Evolutionary conservation across 768 basidiomycete genomes (phyloP).

Genomic region (Rossbeevera mucosa): DNA sequence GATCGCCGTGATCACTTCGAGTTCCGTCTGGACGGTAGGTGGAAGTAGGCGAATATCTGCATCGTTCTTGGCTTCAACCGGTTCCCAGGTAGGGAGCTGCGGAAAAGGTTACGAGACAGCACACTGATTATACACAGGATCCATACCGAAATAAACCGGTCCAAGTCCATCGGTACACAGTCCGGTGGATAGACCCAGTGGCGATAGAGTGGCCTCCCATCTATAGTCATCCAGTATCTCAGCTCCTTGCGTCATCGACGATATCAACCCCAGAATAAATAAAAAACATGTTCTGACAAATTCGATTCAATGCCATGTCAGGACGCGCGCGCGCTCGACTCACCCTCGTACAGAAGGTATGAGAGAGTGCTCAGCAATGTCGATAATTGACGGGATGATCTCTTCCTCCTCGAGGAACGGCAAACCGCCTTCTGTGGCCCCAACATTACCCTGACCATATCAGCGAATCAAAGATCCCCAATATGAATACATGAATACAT

Average conservation of each 20-base stretch:
- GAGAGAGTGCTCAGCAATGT: constrained; percentile 85
- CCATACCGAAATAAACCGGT: constrained; percentile 74
- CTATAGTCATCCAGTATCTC: constrained; percentile 89
- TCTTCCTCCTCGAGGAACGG: constrained; percentile 95
- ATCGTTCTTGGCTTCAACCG: constrained; percentile 28
- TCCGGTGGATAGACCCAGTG: constrained; percentile 83
- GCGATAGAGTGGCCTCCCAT: constrained; percentile 89
- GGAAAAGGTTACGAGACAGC: constrained; percentile 3
- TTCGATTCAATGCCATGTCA: too few species aligned
- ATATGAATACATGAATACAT: not conserved
- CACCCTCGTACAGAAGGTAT: constrained; percentile 93
- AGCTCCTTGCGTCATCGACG: constrained; percentile 86
- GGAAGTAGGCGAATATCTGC: constrained; percentile 52
- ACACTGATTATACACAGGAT: not conserved
- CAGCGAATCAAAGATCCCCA: not conserved
- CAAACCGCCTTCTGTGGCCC: constrained; percentile 85
- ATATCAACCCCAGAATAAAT: constrained; percentile 89
- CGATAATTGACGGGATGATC: constrained; percentile 82
- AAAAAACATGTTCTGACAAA: constrained; percentile 99
- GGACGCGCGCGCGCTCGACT: constrained; percentile 21
- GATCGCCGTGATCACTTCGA: constrained; percentile 83
- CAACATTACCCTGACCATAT: constrained; percentile 78
- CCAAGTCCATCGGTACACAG: constrained; percentile 84
- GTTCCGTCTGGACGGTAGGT: constrained; percentile 64
- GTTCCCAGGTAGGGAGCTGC: constrained; percentile 73